A percentile compares a stretch with the other conserved stretches of the same genome.
Evolutionary conservation across 2,329 filamentous ascomycete genomes (phyloP).

Genomic region (Aspergillus costaricaensis): DNA sequence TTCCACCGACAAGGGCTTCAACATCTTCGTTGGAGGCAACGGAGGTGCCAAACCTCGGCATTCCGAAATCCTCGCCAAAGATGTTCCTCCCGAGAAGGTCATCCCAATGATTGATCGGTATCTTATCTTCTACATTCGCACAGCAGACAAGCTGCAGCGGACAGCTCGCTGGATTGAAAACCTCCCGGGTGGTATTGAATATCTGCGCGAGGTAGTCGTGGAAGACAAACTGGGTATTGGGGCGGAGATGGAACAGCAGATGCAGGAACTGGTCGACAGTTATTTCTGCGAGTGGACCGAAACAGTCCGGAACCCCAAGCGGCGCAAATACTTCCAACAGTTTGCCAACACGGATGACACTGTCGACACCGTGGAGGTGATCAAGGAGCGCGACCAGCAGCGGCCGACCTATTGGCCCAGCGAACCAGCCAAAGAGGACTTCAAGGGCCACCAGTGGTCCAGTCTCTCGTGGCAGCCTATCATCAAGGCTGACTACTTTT

Average conservation of each 20-base stretch:
- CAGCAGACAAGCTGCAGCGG: slow-evolving; percentile 84
- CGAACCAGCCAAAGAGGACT: slow-evolving; percentile 68
- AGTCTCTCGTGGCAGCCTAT: slow-evolving; percentile 76
- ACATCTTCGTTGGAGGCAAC: slow-evolving; percentile 88
- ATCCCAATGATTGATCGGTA: slow-evolving; percentile 85
- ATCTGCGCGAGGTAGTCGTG: slow-evolving; percentile 78
- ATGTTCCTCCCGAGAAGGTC: slow-evolving; percentile 79
- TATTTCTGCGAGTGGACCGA: slow-evolving; percentile 95
- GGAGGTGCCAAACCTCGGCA: slow-evolving; percentile 84
- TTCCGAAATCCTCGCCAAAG: slow-evolving; percentile 79
- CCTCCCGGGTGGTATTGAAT: slow-evolving; percentile 79
- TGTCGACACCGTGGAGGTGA: slow-evolving; percentile 67
- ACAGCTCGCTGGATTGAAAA: slow-evolving; percentile 86
- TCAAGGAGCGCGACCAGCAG: slow-evolving; percentile 70
- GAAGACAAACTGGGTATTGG: slow-evolving; percentile 85
- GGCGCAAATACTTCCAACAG: slow-evolving; percentile 71
- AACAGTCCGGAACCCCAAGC: slow-evolving; percentile 68
- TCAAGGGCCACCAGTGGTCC: slow-evolving; percentile 68
- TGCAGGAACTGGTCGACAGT: slow-evolving; percentile 78
- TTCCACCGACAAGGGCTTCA: slow-evolving; percentile 89
- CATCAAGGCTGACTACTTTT: slow-evolving; percentile 69
- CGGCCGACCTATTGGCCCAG: slow-evolving; percentile 78
- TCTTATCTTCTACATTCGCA: slow-evolving; percentile 90
- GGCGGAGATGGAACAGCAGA: slow-evolving; percentile 80
- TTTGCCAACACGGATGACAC: slow-evolving; percentile 81